These are phyloP conservation scores for Globisporangium radiosum DNA, from an alignment of 352 stramenopile species.

Conservation along the genomic window DNA sequence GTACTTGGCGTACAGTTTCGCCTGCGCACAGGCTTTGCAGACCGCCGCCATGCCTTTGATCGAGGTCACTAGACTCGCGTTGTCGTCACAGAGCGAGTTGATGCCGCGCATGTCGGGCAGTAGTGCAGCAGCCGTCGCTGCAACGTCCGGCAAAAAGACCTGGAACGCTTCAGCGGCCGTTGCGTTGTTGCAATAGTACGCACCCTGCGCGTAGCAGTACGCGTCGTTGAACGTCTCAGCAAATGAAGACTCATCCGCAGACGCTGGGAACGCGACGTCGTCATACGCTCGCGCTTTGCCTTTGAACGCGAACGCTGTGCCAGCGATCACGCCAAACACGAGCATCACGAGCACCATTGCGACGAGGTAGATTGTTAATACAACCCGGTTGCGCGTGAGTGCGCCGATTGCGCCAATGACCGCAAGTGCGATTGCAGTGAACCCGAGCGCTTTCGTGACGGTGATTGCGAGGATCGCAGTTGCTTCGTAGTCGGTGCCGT, in stretches of 20 bases:
- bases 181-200: constrained; percentile 80
- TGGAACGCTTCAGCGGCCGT: constrained; percentile 45
- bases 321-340: constrained; percentile 64
- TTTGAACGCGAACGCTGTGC: constrained; percentile 66
- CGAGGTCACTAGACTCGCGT: constrained; percentile 21
- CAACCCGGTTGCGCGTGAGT: constrained; percentile 51
- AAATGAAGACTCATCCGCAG: constrained; percentile 47
- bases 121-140: constrained; percentile 23
- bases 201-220: constrained; percentile 82
- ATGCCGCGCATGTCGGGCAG: constrained; percentile 59
- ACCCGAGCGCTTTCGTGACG: constrained; percentile 44
- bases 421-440: constrained; percentile 46
- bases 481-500: constrained; percentile 62
- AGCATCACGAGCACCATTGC: constrained; percentile 66
- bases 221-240: constrained; percentile 68
- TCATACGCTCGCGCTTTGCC: constrained; percentile 62
- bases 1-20: constrained; percentile 56
- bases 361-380: constrained; percentile 69
- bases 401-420: constrained; percentile 62
- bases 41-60: constrained; percentile 24
- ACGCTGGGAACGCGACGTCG: constrained; percentile 41
- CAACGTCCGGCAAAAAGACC: constrained; percentile 55
- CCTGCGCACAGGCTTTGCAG: constrained; percentile 42
- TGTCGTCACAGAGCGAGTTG: constrained; percentile 46
- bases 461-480: constrained; percentile 35